phyloP scores from a whole-genome alignment of 2,329 filamentous ascomycete genomes.

The Sporothrix pallida region DNA sequence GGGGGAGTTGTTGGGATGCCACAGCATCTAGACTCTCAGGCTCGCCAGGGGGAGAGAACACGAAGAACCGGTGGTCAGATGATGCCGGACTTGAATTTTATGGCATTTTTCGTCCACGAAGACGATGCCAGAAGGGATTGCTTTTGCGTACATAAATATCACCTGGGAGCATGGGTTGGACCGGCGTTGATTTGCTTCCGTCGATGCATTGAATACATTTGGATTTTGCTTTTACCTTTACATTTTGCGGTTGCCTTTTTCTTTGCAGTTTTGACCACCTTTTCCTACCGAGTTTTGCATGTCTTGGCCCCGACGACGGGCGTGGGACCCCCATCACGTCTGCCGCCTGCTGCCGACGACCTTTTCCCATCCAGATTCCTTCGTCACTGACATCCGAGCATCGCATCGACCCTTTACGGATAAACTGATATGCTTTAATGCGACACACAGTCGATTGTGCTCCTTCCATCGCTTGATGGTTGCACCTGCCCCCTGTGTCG shows the following conservation, averaged over 20 bases:
- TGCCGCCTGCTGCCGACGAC: background rate
- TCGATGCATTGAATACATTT: slow-evolving; percentile 34
- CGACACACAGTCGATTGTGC: background rate
- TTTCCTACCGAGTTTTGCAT: background rate
- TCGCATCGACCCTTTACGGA: background rate
- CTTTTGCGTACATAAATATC: slow-evolving; percentile 29
- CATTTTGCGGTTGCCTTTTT: background rate
- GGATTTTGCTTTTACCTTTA: background rate
- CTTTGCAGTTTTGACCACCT: background rate
- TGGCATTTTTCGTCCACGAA: background rate
- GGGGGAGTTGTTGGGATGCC: background rate
- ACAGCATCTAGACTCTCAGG: background rate
- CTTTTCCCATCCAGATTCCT: background rate
- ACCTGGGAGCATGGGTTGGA: slow-evolving; percentile 33
- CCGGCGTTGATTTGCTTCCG: slow-evolving; percentile 36
- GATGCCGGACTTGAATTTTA: slow-evolving; percentile 21
- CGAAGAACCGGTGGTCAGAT: background rate
- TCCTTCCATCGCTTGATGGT: background rate
- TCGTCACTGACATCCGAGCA: background rate
- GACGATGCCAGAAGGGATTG: slow-evolving; percentile 10
- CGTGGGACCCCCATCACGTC: background rate
- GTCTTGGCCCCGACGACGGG: background rate
- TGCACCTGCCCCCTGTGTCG: background rate
- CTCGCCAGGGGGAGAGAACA: background rate
- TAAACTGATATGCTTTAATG: slow-evolving; percentile 5